Evolutionary conservation across 805 yeast species (phyloP).

Genomic region (Yarrowia bubula): DNA sequence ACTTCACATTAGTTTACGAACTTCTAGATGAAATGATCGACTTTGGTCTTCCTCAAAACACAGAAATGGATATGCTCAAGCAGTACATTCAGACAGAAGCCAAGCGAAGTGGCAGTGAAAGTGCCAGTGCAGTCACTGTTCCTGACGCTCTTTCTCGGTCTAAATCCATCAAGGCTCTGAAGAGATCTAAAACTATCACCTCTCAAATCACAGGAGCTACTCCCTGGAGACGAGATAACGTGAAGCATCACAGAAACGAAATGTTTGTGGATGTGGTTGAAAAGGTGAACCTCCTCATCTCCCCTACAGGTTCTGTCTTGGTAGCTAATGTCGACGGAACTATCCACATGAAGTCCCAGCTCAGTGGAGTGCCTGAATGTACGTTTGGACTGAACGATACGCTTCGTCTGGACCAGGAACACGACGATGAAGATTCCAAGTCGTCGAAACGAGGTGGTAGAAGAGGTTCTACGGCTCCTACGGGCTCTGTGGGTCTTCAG

Average conservation of each 20-base stretch:
- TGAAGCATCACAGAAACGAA: constrained; percentile 79
- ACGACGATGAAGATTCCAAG: constrained; percentile 30
- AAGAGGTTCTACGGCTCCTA: constrained; percentile 39
- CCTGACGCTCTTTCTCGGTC: background rate
- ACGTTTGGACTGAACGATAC: constrained; percentile 72
- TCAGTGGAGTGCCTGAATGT: constrained; percentile 82
- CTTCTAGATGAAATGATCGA: constrained; percentile 72
- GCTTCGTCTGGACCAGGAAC: constrained; percentile 36
- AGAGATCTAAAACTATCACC: constrained; percentile 33
- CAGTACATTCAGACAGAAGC: constrained; percentile 42
- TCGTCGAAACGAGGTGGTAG: constrained; percentile 35
- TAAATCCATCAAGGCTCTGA: constrained; percentile 24
- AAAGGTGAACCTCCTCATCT: constrained; percentile 65
- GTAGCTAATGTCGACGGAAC: constrained; percentile 75
- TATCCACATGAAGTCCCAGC: constrained; percentile 64
- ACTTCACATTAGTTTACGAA: constrained; percentile 71
- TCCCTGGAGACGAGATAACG: constrained; percentile 70
- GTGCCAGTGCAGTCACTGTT: background rate
- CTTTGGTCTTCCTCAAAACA: constrained; percentile 71
- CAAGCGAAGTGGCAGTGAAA: constrained; percentile 2
- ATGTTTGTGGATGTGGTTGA: constrained; percentile 75
- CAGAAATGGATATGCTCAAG: constrained; percentile 50
- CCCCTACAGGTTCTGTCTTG: constrained; percentile 55
- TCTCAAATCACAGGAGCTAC: constrained; percentile 44
- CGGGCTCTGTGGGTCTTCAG: constrained; percentile 52